Percentiles rank a stretch among this genome's conserved stretches.
Conservation (phyloP, 2,329 filamentous ascomycete genomes). For the Hymenotorrendiella dingleyae region DNA sequence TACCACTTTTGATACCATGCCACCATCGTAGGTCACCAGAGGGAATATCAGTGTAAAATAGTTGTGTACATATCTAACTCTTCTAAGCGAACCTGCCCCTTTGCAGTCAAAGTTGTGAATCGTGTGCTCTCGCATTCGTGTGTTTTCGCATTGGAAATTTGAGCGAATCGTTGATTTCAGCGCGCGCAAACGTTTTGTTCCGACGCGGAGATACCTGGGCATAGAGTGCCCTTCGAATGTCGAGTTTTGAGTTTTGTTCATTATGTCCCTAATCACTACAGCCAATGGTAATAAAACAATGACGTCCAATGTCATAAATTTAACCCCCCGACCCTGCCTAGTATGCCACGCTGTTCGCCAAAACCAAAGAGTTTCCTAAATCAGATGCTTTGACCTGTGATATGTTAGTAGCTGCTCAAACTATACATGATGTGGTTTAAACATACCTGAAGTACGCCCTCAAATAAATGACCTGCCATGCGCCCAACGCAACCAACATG, state of each 20-base stretch:
- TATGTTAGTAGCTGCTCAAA: slow-evolving; percentile 12
- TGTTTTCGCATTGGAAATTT: no score
- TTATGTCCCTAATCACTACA: slow-evolving; percentile 24
- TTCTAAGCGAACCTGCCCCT: background rate
- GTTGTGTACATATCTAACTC: background rate
- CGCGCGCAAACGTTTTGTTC: no score
- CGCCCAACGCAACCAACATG: slow-evolving; percentile 81
- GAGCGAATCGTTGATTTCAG: no score
- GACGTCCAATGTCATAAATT: slow-evolving; percentile 13
- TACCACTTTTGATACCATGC: slow-evolving; percentile 38
- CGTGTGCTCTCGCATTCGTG: no score
- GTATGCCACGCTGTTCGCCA: slow-evolving; percentile 2
- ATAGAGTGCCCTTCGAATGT: slow-evolving; percentile 8
- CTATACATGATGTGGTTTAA: slow-evolving; percentile 3
- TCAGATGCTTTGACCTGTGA: slow-evolving; percentile 61
- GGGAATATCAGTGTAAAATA: background rate
- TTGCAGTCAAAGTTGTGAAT: slow-evolving; percentile 2
- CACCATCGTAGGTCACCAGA: slow-evolving; percentile 29
- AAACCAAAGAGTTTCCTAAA: slow-evolving; percentile 37
- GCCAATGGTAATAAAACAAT: slow-evolving; percentile 27
- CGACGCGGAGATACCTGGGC: background rate
- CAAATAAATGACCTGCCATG: slow-evolving; percentile 96
- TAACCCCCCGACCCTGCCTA: slow-evolving; percentile 4
- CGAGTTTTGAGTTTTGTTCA: slow-evolving; percentile 15
- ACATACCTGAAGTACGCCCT: slow-evolving; percentile 86